Base-by-base conservation (phyloP, 306 rosid species). In the Vachellia collinsii region DNA sequence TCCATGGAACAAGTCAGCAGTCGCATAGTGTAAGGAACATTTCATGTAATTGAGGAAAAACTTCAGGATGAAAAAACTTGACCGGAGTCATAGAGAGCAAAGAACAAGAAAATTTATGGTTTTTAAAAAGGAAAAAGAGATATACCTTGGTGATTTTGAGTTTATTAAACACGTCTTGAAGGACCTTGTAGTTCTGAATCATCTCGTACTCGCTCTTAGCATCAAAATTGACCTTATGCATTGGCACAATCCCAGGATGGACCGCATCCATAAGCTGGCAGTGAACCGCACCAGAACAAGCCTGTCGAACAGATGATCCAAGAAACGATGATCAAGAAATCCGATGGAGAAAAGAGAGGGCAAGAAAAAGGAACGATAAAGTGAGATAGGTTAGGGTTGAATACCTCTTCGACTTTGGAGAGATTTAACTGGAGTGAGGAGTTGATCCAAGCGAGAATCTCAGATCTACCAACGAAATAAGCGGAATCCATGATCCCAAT, bases 141-240 rank as follows among this genome's bases (percentile, higher is more conserved):
- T 14, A 70, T 69, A 95, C 99, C 97, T 93, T 93, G 23, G 98
- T 93, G 82, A 95, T 90, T 72, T 95, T 95, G 76, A 91, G 95
- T 89, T 95, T 95, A 82, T 89, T 95, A 76, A 96, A 93, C 4
- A 93, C 97, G 56, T 96, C 98, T 81, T 96, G 97, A 80, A 96
- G 99, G 11, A 96, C 97, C 92, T 96, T 96, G 81, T 93, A 96
- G 58, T 96, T 96, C 91, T 96, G 98, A 65, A 96, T 96, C 98
- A 96, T 96, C 79, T 96, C 98, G 68, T 96, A 96, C 87, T 96
- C 99, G 41, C 19, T 92, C 83, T 93, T 96, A 7, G 99, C 98
- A 13, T 96, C 99, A 43, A 93, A 96, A 74, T 96, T 96, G 78
- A 93, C 99, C 88, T 96, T 96, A 86, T 96, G 97, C 98, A 96